Percentiles rank a stretch among this genome's conserved stretches.
Evolutionary conservation across 192 early-diverging fungal genomes (phyloP).

Genomic region (Coemansia sp.): DNA sequence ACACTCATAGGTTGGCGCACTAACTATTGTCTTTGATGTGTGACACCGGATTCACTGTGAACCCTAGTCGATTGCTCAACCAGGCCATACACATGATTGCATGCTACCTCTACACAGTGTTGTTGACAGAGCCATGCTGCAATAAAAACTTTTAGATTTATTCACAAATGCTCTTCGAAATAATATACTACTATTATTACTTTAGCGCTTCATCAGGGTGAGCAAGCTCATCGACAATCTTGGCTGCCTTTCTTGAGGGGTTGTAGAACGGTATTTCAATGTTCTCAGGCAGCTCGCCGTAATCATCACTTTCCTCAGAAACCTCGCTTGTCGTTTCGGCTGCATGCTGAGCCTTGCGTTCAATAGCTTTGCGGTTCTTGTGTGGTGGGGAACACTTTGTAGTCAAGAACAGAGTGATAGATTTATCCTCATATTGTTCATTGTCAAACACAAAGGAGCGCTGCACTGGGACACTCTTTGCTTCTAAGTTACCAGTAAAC

Average conservation of each 20-base stretch:
- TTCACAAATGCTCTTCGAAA: constrained; percentile 36
- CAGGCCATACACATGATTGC: constrained; percentile 89
- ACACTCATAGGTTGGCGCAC: constrained; percentile 7
- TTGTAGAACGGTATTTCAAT: background rate
- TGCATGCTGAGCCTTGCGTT: too few relatives aligned
- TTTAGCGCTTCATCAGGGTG: background rate
- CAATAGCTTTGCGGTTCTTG: too few relatives aligned
- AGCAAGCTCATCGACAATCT: background rate
- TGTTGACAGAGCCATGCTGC: constrained; percentile 71
- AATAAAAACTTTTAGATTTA: constrained; percentile 66
- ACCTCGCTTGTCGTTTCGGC: too few relatives aligned
- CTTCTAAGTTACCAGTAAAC: too few relatives aligned
- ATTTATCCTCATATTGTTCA: too few relatives aligned
- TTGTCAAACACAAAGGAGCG: too few relatives aligned
- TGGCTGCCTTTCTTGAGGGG: background rate
- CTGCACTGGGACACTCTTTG: too few relatives aligned
- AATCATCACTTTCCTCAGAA: too few relatives aligned
- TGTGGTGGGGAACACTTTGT: too few relatives aligned
- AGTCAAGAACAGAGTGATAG: too few relatives aligned
- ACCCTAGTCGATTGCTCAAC: constrained; percentile 83
- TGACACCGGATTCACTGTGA: constrained; percentile 70
- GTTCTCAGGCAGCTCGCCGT: background rate
- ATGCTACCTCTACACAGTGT: constrained; percentile 76
- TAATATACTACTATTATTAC: background rate
- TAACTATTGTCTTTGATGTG: constrained; percentile 80